Evolutionary conservation across 805 yeast genomes (phyloP), one percentile per base, ranked within the genome.

Genomic region (Saccharomyces jurei): DNA sequence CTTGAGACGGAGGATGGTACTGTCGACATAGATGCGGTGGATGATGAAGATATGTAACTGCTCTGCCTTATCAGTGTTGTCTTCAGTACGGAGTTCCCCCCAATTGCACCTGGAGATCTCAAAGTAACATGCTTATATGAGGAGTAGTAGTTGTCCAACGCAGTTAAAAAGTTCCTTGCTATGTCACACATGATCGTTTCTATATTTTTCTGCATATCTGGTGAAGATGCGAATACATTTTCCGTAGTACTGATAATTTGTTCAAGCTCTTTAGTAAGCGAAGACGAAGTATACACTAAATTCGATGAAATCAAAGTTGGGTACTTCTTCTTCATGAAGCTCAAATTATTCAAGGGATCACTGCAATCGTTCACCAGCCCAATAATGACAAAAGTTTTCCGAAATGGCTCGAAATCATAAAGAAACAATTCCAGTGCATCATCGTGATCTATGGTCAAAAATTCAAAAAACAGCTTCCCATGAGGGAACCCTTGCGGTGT

Each of bases 381-480:
- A 48, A 82, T 66, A 4, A 84, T 82, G 6, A 85, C 76, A 60
- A 89, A 81, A 0, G 87, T 81, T 64, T 89, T 89, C 51, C 97
- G 72, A 69, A 80, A 89, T 1, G 97, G 96, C 70, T 94, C 97
- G 58, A 92, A 82, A 68, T 92, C 98, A 60, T 86, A 88, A 46
- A 92, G 73, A 52, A 86, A 84, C 6, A 83, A 70, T 28, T 86
- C 77, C 46, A 81, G 83, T n/a, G 75, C 76, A 53, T 81, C 84
- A 1, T 78, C 57, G 25, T 61, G 58, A 9, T 63, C 67, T 8
- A 54, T 73, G 0, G 78, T 61, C 11, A 71, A 68, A 58, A 82
- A 81, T 54, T 83, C 83, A 63, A 79, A 87, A 13, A 83, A 67
- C 0, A 92, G 69, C 50, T 85, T 72, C 0, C 98, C 98, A 50